phyloP scores from a whole-genome alignment of 2,329 filamentous ascomycete genomes.

The Xylaria sp. region DNA sequence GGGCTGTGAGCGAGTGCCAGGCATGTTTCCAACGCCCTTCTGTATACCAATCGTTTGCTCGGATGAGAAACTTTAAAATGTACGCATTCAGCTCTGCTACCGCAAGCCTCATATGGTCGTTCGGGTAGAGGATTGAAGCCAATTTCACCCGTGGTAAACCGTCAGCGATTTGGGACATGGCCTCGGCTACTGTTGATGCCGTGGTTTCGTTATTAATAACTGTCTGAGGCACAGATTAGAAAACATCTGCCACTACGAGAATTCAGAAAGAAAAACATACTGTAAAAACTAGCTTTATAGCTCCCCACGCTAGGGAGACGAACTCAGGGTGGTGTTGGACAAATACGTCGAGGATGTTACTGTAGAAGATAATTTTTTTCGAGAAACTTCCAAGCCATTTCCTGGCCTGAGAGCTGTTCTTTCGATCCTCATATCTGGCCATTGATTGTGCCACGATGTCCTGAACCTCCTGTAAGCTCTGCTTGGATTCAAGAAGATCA shows the following conservation, averaged over 20 bases:
- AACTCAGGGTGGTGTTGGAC: constrained; percentile 27
- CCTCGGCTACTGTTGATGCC: neutral
- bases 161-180: neutral
- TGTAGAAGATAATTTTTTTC: neutral
- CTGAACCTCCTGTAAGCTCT: neutral
- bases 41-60: constrained; percentile 5
- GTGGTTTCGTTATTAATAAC: constrained; percentile 13
- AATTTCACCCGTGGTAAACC: neutral
- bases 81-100: neutral
- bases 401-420: neutral
- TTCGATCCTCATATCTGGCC: neutral
- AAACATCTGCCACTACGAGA: too few species aligned
- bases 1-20: neutral
- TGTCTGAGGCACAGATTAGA: neutral
- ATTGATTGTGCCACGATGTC: neutral
- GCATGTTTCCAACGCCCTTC: neutral
- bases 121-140: neutral
- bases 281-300: constrained; percentile 29
- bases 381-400: constrained; percentile 3
- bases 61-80: constrained; percentile 9
- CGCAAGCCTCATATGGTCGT: neutral
- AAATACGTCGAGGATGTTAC: constrained; percentile 16
- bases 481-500: neutral
- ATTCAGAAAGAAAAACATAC: constrained; percentile 1
- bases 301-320: constrained; percentile 18